Evolutionary conservation across 2,329 filamentous ascomycete genomes (phyloP).

Genomic region (Basipetospora chlamydospora): DNA sequence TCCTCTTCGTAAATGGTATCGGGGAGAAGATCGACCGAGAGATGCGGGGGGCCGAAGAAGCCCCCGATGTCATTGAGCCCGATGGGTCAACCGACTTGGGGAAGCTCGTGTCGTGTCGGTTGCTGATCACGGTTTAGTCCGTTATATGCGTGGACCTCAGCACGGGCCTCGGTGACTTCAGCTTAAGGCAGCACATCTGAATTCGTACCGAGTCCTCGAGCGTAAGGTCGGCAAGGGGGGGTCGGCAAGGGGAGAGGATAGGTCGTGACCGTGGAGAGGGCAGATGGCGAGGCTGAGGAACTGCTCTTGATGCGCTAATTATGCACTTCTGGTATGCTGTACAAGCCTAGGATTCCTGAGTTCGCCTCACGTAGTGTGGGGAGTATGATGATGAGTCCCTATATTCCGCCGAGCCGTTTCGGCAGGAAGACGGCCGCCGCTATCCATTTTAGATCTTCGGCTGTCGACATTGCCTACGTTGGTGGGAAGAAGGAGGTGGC

Average conservation of each 20-base stretch:
- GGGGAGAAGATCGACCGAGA: too few species aligned
- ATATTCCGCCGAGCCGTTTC: constrained; percentile 16
- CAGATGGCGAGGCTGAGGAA: constrained; percentile 10
- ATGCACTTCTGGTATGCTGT: constrained; percentile 18
- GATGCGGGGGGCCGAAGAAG: too few species aligned
- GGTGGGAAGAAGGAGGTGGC: too few species aligned
- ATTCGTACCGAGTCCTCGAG: constrained; percentile 17
- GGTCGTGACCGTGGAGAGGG: constrained; percentile 14
- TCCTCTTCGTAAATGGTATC: too few species aligned
- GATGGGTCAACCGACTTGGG: too few species aligned
- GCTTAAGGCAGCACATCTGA: constrained; percentile 18
- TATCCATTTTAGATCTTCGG: constrained; percentile 21
- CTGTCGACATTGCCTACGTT: constrained; percentile 23
- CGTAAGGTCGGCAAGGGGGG: constrained; percentile 14
- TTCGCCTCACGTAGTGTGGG: constrained; percentile 16
- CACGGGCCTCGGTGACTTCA: constrained; percentile 20
- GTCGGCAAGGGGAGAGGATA: too few species aligned
- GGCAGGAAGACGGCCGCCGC: constrained; percentile 22
- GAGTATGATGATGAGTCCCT: too few species aligned
- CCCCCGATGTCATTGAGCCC: too few species aligned
- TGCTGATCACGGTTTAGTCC: too few species aligned
- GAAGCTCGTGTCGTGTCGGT: too few species aligned
- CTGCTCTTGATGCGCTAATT: constrained; percentile 19
- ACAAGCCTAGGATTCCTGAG: constrained; percentile 16
- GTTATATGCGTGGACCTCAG: too few species aligned